A percentile compares a stretch with the other conserved stretches of the same genome.
These are phyloP conservation scores for Suhomyces faveliae DNA, from an alignment of 805 yeast genomes.

Conservation along the genomic window DNA sequence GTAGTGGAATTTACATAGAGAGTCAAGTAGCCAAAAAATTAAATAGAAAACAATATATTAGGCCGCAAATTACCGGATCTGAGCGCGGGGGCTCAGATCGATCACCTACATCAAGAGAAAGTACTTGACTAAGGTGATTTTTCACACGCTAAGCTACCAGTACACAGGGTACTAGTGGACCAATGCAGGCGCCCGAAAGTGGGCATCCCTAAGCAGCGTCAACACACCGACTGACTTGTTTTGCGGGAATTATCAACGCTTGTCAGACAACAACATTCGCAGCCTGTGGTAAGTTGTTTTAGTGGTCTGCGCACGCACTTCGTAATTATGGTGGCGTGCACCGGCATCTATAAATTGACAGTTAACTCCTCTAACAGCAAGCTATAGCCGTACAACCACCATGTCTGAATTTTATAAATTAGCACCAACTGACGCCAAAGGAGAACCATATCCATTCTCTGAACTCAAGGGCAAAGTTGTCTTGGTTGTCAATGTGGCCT, in stretches of 20 bases:
- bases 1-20: constrained; percentile 44
- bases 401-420: constrained; percentile 68
- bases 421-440: constrained; percentile 59
- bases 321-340: not conserved
- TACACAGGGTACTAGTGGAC: too few relatives aligned
- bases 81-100: not conserved
- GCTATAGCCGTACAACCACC: not conserved
- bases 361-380: not conserved
- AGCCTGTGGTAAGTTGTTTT: not conserved
- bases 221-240: too few relatives aligned
- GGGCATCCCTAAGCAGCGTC: too few relatives aligned
- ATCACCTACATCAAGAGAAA: too few relatives aligned
- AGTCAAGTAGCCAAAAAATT: too few relatives aligned
- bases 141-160: not conserved
- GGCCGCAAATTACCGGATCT: not conserved
- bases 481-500: constrained; percentile 81
- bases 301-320: not conserved
- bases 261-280: not conserved
- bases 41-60: not conserved
- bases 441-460: constrained; percentile 56
- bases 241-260: not conserved
- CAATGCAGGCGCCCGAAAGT: too few relatives aligned
- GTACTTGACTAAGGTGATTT: too few relatives aligned
- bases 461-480: constrained; percentile 78
- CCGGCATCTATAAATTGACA: not conserved